Evolutionary conservation across 768 basidiomycete species (phyloP), one percentile per base, ranked within the genome.

Genomic region (Panaeolus cyanescens): DNA sequence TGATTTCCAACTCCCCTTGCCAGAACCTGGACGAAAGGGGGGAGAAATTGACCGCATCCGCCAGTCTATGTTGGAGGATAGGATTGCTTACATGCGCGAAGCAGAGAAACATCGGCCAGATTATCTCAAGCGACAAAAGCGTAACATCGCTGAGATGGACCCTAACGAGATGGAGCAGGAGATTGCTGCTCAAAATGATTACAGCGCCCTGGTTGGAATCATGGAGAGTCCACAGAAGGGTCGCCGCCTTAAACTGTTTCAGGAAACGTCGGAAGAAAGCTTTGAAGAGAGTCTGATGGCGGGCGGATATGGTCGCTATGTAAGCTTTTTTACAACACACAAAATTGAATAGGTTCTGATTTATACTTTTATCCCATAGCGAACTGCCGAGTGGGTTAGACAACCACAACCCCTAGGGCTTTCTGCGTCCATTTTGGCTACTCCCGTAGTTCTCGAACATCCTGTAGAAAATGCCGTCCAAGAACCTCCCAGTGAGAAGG

Each of bases 271-370:
- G 4, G 90, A 91, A 50, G 90, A 91, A 73, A 92, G 90, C 67
- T 92, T 93, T 66, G 91, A 93, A 67, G 91, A 93, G 74, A 90
- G 90, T 65, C 71, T 92, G 39, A 90, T 92, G 84, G 90, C 90
- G 19, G 90, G 90, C 31, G 91, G 91, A 7, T 92, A 92, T 72
- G 89, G 87, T 1, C 82, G 83, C 63, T 92, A 92, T 72, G 91
- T 88, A 71, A 73, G 86, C 76, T 53, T n/a, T 22, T 32, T 28
- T 20, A 8, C 33, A 32, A 33, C 59, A 15, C 32, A 62, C 42
- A 56, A 54, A 30, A 12, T 22, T 31, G 17, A 34, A n/a, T 20
- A 9, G 20, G 25, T 55, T 32, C 65, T 64, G n/a, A 68, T 65
- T n/a, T n/a, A 59, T 40, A 54, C 55, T 45, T 17, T 59, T 61